Conservation (phyloP, 768 basidiomycete species). For the Russula emetica region DNA sequence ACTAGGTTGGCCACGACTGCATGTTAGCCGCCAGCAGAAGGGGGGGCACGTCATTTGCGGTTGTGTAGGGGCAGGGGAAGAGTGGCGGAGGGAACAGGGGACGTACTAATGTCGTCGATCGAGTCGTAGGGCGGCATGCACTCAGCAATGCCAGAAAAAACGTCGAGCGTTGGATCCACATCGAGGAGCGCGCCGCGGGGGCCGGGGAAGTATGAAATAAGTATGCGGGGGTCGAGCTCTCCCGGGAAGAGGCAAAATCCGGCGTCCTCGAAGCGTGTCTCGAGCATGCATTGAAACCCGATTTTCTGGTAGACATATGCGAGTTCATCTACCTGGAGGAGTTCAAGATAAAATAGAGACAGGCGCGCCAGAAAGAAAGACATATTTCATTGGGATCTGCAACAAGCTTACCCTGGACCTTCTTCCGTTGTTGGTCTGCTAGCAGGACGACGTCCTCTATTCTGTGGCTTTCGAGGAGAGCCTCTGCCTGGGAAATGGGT, state of each 20-base stretch:
- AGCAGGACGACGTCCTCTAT: conserved; percentile 62
- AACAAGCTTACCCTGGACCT: conserved; percentile 48
- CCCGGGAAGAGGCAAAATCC: conserved; percentile 73
- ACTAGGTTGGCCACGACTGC: conserved; percentile 86
- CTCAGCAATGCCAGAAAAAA: conserved; percentile 72
- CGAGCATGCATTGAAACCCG: conserved; percentile 71
- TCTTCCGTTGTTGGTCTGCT: conserved; percentile 56
- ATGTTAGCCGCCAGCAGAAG: conserved; percentile 61
- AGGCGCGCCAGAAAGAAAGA: neutral
- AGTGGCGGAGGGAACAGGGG: conserved; percentile 18
- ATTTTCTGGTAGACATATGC: conserved; percentile 77
- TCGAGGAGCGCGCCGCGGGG: conserved; percentile 63
- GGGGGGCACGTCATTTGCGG: conserved; percentile 30
- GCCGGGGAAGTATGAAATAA: conserved; percentile 75
- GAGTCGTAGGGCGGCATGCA: conserved; percentile 63
- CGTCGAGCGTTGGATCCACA: conserved; percentile 52
- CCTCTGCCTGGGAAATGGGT: conserved; percentile 56
- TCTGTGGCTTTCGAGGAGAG: conserved; percentile 38
- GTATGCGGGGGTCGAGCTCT: conserved; percentile 73
- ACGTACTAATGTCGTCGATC: conserved; percentile 86
- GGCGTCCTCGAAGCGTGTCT: conserved; percentile 82
- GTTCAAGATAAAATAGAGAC: neutral
- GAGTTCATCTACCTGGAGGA: conserved; percentile 56
- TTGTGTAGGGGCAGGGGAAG: conserved; percentile 28
- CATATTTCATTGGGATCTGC: conserved; percentile 54